These are phyloP conservation scores for Pestalotiopsis fici DNA, from an alignment of 2,329 filamentous ascomycete genomes.

Conservation along the genomic window DNA sequence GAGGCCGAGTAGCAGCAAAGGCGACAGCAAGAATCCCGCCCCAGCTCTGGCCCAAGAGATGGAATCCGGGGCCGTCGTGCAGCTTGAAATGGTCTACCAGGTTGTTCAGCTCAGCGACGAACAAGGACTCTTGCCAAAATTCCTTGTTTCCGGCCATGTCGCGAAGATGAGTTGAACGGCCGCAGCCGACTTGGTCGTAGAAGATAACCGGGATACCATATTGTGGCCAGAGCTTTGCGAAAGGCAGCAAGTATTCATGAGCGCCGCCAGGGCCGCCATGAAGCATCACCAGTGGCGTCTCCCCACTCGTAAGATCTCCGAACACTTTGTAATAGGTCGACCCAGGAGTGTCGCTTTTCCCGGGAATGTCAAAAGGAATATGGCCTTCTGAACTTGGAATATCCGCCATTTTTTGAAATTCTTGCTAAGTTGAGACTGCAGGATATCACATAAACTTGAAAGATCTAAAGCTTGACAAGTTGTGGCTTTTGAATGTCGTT, in stretches of 20 bases:
- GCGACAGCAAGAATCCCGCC: constrained; percentile 17
- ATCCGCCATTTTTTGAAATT: neutral
- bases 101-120: constrained; percentile 19
- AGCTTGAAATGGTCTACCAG: constrained; percentile 14
- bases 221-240: constrained; percentile 7
- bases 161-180: constrained; percentile 17
- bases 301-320: constrained; percentile 12
- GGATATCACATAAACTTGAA: no score
- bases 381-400: neutral
- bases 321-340: constrained; percentile 15
- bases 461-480: neutral
- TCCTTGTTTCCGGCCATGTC: constrained; percentile 14
- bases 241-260: constrained; percentile 17
- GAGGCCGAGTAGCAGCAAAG: constrained; percentile 10
- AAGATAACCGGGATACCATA: constrained; percentile 18
- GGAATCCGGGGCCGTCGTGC: constrained; percentile 13
- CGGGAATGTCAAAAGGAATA: neutral
- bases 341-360: neutral
- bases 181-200: constrained; percentile 22
- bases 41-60: constrained; percentile 21
- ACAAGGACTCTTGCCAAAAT: constrained; percentile 17
- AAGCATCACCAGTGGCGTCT: constrained; percentile 11
- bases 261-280: constrained; percentile 20
- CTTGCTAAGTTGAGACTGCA: no score
- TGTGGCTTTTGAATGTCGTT: neutral